These are phyloP conservation scores for Fusarium oligoseptatum DNA, from an alignment of 2,329 filamentous ascomycete species.

Conservation along the genomic window DNA sequence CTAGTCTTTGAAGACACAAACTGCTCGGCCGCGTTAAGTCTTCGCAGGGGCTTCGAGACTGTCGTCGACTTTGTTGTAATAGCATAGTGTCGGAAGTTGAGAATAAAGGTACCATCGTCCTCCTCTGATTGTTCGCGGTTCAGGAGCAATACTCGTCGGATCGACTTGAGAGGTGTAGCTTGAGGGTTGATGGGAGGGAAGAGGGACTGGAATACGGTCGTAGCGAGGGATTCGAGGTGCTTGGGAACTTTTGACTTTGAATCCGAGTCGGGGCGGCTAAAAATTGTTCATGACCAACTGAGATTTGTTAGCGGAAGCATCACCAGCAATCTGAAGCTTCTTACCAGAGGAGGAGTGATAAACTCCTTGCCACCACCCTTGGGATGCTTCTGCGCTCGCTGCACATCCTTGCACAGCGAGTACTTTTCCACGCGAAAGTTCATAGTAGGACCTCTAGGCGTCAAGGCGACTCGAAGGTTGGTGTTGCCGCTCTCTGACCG, in stretches of 20 bases:
- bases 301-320: conserved; percentile 43
- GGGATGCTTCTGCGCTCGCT: conserved; percentile 85
- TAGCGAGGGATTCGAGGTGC: conserved; percentile 92
- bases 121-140: conserved; percentile 78
- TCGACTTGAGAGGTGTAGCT: conserved; percentile 89
- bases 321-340: conserved; percentile 25
- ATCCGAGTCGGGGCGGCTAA: conserved; percentile 74
- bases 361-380: conserved; percentile 88
- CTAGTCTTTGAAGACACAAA: conserved; percentile 72
- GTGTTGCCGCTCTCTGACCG: conserved; percentile 91
- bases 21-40: conserved; percentile 88
- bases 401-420: conserved; percentile 91
- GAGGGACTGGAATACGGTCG: conserved; percentile 94
- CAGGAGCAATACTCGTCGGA: conserved; percentile 88
- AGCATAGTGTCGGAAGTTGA: conserved; percentile 93
- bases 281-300: conserved; percentile 99
- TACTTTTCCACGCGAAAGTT: conserved; percentile 97
- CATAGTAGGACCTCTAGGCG: conserved; percentile 90
- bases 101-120: conserved; percentile 78
- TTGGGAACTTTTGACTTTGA: conserved; percentile 82
- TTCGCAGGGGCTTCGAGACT: conserved; percentile 84
- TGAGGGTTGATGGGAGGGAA: conserved; percentile 97
- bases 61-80: conserved; percentile 92
- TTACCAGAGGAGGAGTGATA: conserved; percentile 82
- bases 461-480: conserved; percentile 88